These are phyloP conservation scores for Leersia perrieri DNA, from an alignment of 176 grass and related monocot species.

Conservation along the genomic window DNA sequence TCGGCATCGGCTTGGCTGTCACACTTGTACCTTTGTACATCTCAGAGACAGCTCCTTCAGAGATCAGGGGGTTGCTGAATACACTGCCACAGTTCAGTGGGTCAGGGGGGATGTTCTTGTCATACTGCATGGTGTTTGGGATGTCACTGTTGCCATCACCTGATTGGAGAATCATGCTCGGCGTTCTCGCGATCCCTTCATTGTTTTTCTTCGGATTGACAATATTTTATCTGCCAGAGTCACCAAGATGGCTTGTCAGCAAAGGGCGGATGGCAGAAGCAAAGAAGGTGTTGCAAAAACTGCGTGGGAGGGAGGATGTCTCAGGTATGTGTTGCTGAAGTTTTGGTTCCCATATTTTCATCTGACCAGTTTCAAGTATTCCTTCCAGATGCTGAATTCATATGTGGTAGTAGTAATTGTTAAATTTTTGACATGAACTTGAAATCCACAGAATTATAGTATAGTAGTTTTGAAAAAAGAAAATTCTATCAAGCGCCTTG, in stretches of 20 bases:
- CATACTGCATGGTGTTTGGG: slow-evolving; percentile 91
- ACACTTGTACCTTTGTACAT: slow-evolving; percentile 89
- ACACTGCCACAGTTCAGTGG: slow-evolving; percentile 88
- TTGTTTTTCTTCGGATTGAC: slow-evolving; percentile 70
- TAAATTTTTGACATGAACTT: neutral
- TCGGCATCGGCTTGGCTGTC: slow-evolving; percentile 78
- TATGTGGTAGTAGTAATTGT: neutral
- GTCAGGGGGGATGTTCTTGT: slow-evolving; percentile 82
- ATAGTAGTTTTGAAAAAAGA: neutral
- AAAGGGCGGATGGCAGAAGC: slow-evolving; percentile 88
- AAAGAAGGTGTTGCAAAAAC: slow-evolving; percentile 71
- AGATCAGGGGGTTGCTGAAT: slow-evolving; percentile 80
- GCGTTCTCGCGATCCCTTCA: slow-evolving; percentile 75
- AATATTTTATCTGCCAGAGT: slow-evolving; percentile 80
- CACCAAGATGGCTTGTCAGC: slow-evolving; percentile 90
- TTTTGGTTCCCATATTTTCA: neutral
- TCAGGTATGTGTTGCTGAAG: slow-evolving; percentile 62
- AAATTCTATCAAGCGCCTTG: neutral
- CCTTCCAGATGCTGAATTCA: neutral
- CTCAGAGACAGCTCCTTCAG: slow-evolving; percentile 85
- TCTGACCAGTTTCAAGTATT: neutral
- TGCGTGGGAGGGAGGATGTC: slow-evolving; percentile 78
- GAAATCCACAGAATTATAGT: neutral
- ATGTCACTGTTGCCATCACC: slow-evolving; percentile 76
- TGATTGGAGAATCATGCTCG: slow-evolving; percentile 92